These are phyloP conservation scores for Haematococcus sp. DNA, from an alignment of 139 green algal species.

Conservation along the genomic window DNA sequence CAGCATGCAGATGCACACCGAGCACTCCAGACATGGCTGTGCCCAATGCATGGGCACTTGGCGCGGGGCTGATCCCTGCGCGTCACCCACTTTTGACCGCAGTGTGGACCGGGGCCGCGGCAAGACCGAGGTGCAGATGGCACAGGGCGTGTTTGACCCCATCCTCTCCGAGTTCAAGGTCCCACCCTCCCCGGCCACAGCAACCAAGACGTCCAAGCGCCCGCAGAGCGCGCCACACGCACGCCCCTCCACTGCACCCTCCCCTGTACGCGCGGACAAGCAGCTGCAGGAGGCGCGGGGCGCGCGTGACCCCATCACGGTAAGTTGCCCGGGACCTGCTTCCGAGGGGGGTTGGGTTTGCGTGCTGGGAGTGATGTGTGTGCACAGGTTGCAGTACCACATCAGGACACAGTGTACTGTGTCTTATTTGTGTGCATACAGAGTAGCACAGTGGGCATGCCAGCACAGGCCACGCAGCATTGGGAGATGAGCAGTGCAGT, in stretches of 20 bases:
- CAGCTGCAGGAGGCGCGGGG: not conserved
- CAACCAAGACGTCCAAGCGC: not conserved
- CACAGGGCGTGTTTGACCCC: conserved; percentile 23
- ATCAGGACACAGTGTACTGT: not conserved
- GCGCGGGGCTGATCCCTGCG: no score
- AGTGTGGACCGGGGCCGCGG: conserved; percentile 28
- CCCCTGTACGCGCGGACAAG: not conserved
- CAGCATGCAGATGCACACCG: no score
- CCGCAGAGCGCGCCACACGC: not conserved
- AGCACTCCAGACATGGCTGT: no score
- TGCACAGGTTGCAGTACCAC: no score
- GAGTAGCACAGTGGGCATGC: no score
- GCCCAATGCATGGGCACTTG: no score
- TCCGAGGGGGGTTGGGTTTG: no score
- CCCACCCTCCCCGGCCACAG: not conserved
- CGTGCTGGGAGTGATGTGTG: no score
- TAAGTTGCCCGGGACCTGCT: no score
- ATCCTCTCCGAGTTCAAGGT: not conserved
- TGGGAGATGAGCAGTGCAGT: no score
- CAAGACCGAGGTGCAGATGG: conserved; percentile 7
- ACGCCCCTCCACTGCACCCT: not conserved
- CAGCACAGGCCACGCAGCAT: no score
- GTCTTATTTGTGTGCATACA: not conserved
- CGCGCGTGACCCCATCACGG: conserved; percentile 1
- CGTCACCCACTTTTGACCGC: not conserved